Evolutionary conservation across 805 yeast genomes (phyloP).

Genomic region (Candida boleticola): DNA sequence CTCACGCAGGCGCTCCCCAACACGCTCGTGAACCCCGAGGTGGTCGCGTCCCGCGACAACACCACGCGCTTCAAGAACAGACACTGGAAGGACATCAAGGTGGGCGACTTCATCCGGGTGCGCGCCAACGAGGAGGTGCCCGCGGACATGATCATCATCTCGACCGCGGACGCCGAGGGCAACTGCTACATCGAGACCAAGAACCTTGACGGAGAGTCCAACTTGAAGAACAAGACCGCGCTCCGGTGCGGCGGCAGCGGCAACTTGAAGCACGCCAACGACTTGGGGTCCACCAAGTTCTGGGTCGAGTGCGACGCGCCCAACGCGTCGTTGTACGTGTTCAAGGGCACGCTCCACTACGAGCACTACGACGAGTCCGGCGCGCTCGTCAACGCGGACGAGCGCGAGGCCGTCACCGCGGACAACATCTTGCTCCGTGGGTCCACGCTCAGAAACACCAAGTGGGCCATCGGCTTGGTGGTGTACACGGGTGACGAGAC

Average conservation of each 20-base stretch:
- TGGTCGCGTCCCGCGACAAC: not conserved
- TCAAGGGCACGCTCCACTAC: conserved; percentile 65
- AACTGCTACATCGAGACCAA: conserved; percentile 78
- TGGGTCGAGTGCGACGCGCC: conserved; percentile 73
- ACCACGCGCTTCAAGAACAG: conserved; percentile 39
- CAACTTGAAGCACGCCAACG: conserved; percentile 52
- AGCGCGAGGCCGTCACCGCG: conserved; percentile 56
- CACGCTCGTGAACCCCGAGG: conserved; percentile 21
- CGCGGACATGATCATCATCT: conserved; percentile 63
- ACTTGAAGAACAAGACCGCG: conserved; percentile 58
- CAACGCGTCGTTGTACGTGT: conserved; percentile 59
- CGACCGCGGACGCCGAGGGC: conserved; percentile 68
- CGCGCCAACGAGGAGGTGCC: conserved; percentile 78
- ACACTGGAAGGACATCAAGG: conserved; percentile 68
- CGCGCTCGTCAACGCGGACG: conserved; percentile 31
- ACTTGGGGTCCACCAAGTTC: conserved; percentile 56
- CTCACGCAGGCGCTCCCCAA: conserved; percentile 13
- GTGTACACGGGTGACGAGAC: conserved; percentile 77
- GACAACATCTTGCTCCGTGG: conserved; percentile 72
- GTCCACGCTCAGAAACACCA: conserved; percentile 67
- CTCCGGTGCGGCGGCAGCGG: conserved; percentile 49
- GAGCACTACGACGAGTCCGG: conserved; percentile 34
- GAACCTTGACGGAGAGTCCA: conserved; percentile 82
- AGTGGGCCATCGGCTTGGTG: conserved; percentile 72
- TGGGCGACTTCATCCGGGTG: conserved; percentile 71